Evolutionary conservation across 805 yeast species (phyloP), one percentile per base, ranked within the genome.

Genomic region (Barnettozyma populi): DNA sequence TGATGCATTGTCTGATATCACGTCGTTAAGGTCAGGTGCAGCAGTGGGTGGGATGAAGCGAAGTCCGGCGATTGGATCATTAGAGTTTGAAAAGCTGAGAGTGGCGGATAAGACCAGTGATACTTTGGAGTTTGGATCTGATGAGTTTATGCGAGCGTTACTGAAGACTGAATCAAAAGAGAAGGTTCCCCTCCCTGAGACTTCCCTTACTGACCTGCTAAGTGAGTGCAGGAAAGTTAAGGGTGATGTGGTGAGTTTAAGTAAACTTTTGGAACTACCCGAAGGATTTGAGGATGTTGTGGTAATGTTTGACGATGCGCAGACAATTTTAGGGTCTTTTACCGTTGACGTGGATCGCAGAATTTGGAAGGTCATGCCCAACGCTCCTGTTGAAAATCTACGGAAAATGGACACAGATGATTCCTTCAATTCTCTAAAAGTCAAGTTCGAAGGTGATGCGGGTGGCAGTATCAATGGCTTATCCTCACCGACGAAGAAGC

Each of bases 121-220:
- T 14, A 20, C 44, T 8, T 27, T 75, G 2, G 83, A 79, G 45
- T 73, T 80, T 53, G 85, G 82, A 32, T 74, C 84, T 5, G 84
- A 78, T 50, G 79, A 81, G 21, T 79, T 82, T 59, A 69, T 80
- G 43, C 74, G 74, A 56, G 70, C 75, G 57, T 50, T 71, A 10
- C 48, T 72, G 27, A 56, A 54, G 8, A 60, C 65, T 1, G 51
- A 52, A 14, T 57, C 55, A 20, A 54, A 53, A 41, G 61, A 59
- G 7, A 36, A 49, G 24, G 57, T 61, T 2, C 56, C 45, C 43
- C 46, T 49, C 25, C 38, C 58, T 11, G 51, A 53, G 16, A 51
- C 55, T 4, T 56, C 60, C 0, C 39, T 60, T 38, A 49, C 49
- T 23, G 64, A 61, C 36, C 37, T 62, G 14, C 48, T 55, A n/a